Evolutionary conservation across 306 rosid genomes (phyloP).

Genomic region (Hippophae tibetana): DNA sequence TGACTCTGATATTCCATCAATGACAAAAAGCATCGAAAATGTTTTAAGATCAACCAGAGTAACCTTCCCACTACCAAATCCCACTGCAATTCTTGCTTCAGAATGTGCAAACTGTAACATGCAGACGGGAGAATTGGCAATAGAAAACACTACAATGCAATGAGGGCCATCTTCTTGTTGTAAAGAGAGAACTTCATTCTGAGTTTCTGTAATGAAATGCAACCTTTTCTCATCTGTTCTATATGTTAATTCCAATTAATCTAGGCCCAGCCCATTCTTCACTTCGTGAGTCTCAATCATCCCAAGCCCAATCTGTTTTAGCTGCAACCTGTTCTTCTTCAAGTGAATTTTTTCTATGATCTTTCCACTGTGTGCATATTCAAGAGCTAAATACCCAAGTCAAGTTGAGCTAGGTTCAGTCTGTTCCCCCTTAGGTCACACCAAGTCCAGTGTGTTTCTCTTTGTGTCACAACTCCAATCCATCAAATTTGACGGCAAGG

Average conservation of each 20-base stretch:
- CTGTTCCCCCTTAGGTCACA: too few relatives aligned
- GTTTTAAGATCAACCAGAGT: slow-evolving; percentile 59
- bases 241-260: slow-evolving; percentile 17
- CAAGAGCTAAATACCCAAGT: too few relatives aligned
- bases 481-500: too few relatives aligned
- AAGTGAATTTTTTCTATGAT: too few relatives aligned
- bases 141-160: slow-evolving; percentile 53
- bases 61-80: slow-evolving; percentile 81
- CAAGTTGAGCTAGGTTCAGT: too few relatives aligned
- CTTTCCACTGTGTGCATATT: too few relatives aligned
- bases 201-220: slow-evolving; percentile 51
- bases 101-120: slow-evolving; percentile 44
- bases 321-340: too few relatives aligned
- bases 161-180: slow-evolving; percentile 48
- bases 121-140: slow-evolving; percentile 48
- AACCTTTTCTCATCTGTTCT: slow-evolving; percentile 28
- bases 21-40: slow-evolving; percentile 56
- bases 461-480: too few relatives aligned
- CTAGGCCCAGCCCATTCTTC: too few relatives aligned
- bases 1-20: slow-evolving; percentile 37
- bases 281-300: too few relatives aligned
- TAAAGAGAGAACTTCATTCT: slow-evolving; percentile 42
- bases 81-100: slow-evolving; percentile 56
- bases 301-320: too few relatives aligned
- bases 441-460: too few relatives aligned